phyloP scores from a whole-genome alignment of 768 basidiomycete genomes.

The Mycena leptocephala region DNA sequence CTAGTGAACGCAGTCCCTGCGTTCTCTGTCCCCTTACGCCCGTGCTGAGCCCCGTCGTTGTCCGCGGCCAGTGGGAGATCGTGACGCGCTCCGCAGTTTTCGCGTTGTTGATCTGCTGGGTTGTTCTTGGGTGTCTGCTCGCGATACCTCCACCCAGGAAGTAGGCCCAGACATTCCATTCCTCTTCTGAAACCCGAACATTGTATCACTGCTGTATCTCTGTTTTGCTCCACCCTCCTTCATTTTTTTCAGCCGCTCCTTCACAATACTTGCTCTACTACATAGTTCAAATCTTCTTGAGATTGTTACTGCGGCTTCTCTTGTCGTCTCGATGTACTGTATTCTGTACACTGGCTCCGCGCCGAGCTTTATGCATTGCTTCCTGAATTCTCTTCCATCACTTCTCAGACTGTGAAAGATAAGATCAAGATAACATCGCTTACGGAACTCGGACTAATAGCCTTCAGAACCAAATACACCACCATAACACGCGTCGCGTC shows the following conservation, averaged over 20 bases:
- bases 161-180: neutral
- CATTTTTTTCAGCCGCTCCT: neutral
- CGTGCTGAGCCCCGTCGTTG: slow-evolving; percentile 78
- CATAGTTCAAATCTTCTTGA: slow-evolving; percentile 15
- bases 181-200: neutral
- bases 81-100: slow-evolving; percentile 73
- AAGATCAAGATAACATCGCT: no score
- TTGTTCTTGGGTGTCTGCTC: slow-evolving; percentile 58
- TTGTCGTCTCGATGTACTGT: neutral
- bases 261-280: neutral
- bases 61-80: slow-evolving; percentile 91
- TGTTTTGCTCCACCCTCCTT: neutral
- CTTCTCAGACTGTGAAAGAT: no score
- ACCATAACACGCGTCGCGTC: no score
- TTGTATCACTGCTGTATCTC: neutral
- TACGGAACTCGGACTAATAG: no score
- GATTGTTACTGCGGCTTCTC: neutral
- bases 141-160: slow-evolving; percentile 53
- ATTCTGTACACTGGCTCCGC: neutral
- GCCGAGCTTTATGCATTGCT: neutral
- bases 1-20: slow-evolving; percentile 74
- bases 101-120: slow-evolving; percentile 63
- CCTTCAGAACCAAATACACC: no score
- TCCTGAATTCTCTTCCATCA: no score
- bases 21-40: slow-evolving; percentile 81